A percentile compares a stretch with the other conserved stretches of the same genome.
These are phyloP conservation scores for Alloteropsis angusta DNA, from an alignment of 202 grass and related monocot species.

Conservation along the genomic window DNA sequence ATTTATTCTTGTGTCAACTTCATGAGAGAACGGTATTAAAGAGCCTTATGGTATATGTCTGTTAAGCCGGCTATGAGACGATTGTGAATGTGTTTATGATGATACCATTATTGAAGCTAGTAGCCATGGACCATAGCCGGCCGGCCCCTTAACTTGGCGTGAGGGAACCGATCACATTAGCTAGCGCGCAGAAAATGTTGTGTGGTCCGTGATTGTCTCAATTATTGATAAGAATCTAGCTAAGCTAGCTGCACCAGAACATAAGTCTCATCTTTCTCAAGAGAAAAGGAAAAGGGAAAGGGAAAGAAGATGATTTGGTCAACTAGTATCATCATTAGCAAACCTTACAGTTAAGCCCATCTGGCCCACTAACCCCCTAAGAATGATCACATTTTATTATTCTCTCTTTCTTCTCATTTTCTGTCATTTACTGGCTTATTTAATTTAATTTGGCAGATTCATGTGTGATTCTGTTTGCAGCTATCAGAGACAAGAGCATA, in stretches of 20 bases:
- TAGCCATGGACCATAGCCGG: slow-evolving; percentile 19
- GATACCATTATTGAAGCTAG: slow-evolving; percentile 16
- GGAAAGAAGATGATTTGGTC: slow-evolving; percentile 5
- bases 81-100: not conserved
- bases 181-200: slow-evolving; percentile 17
- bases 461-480: not conserved
- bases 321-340: slow-evolving; percentile 11
- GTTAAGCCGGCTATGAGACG: slow-evolving; percentile 3
- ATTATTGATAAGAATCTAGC: slow-evolving; percentile 24
- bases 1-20: not conserved
- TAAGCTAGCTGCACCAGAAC: slow-evolving; percentile 5
- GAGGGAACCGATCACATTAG: slow-evolving; percentile 21
- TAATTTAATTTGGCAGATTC: not conserved
- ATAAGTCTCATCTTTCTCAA: slow-evolving; percentile 9
- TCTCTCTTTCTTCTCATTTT: not conserved
- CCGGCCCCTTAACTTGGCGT: slow-evolving; percentile 4
- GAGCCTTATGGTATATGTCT: not conserved
- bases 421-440: not conserved
- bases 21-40: not conserved
- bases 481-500: not conserved
- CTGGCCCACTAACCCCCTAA: slow-evolving; percentile 6
- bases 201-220: slow-evolving; percentile 23
- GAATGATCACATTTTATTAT: not conserved
- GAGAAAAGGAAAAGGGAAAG: not conserved
- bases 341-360: slow-evolving; percentile 3